phyloP scores from a whole-genome alignment of 2,329 filamentous ascomycete species.

The Endoconidiophora laricicola region DNA sequence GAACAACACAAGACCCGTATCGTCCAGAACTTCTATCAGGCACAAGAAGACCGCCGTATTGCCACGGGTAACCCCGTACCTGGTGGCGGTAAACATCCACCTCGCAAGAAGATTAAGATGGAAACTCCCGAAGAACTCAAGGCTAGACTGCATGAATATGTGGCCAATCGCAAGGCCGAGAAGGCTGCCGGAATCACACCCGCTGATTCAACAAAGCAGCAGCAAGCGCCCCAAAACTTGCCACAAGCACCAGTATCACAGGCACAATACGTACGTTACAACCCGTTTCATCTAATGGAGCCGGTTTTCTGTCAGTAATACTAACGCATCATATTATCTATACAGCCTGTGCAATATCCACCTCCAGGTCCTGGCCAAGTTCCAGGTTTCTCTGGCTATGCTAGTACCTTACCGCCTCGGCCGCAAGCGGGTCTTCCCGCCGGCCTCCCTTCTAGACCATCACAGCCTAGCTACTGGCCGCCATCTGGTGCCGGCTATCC shows the following conservation, averaged over 20 bases:
- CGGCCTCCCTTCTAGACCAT: constrained; percentile 29
- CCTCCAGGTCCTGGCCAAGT: constrained; percentile 17
- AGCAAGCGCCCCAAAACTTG: background rate
- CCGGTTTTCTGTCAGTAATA: background rate
- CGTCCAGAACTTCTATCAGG: constrained; percentile 68
- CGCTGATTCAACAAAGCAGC: background rate
- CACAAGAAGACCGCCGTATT: constrained; percentile 65
- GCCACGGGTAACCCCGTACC: constrained; percentile 71
- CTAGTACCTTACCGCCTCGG: constrained; percentile 25
- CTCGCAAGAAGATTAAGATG: constrained; percentile 53
- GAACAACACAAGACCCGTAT: constrained; percentile 76
- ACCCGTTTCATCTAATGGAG: background rate
- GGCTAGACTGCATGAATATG: constrained; percentile 61
- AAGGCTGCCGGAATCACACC: constrained; percentile 25
- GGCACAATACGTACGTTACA: constrained; percentile 8
- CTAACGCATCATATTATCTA: constrained; percentile 7
- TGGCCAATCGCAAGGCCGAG: constrained; percentile 48
- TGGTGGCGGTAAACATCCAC: constrained; percentile 45
- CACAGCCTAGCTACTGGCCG: constrained; percentile 9
- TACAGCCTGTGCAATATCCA: constrained; percentile 9
- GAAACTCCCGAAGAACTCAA: constrained; percentile 66
- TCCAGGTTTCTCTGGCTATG: constrained; percentile 10
- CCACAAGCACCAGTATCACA: background rate
- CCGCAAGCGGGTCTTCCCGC: constrained; percentile 25
- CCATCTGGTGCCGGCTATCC: constrained; percentile 17